Evolutionary conservation across 495 filamentous ascomycete species (phyloP).

Genomic region (Bacidia gigantensis): DNA sequence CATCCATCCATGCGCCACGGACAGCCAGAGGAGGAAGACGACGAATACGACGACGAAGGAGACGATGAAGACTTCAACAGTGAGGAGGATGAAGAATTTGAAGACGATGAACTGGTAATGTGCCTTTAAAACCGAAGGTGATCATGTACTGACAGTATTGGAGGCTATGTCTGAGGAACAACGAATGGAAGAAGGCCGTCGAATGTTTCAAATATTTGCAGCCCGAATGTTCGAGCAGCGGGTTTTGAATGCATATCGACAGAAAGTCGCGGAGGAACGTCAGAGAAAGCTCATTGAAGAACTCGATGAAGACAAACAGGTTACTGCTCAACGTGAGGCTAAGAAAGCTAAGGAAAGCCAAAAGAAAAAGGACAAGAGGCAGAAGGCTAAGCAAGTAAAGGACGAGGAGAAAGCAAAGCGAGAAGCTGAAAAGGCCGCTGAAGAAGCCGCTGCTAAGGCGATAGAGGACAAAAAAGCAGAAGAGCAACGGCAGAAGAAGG

Average conservation of each 20-base stretch:
- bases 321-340: constrained; percentile 63
- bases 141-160: constrained; percentile 40
- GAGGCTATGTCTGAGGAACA: constrained; percentile 96
- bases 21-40: constrained; percentile 60
- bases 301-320: constrained; percentile 65
- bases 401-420: constrained; percentile 78
- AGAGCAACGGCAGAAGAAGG: constrained; percentile 63
- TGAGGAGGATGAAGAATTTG: constrained; percentile 79
- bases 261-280: constrained; percentile 87
- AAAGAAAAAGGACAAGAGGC: constrained; percentile 82
- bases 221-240: constrained; percentile 98
- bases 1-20: constrained; percentile 50
- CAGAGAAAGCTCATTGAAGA: constrained; percentile 87
- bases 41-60: constrained; percentile 57
- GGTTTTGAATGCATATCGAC: constrained; percentile 89
- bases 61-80: constrained; percentile 81
- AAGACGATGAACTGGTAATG: constrained; percentile 68
- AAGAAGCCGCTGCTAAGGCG: constrained; percentile 64
- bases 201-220: constrained; percentile 99
- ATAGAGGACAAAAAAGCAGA: constrained; percentile 69
- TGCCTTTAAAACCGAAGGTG: constrained; percentile 11
- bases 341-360: constrained; percentile 90
- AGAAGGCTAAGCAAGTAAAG: constrained; percentile 67
- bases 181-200: constrained; percentile 93
- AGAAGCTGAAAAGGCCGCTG: constrained; percentile 83